Percentiles rank a stretch among this genome's conserved stretches.
Evolutionary conservation across 164 flowering plant species (phyloP).

Genomic region (Magnolia kwangsiensis): DNA sequence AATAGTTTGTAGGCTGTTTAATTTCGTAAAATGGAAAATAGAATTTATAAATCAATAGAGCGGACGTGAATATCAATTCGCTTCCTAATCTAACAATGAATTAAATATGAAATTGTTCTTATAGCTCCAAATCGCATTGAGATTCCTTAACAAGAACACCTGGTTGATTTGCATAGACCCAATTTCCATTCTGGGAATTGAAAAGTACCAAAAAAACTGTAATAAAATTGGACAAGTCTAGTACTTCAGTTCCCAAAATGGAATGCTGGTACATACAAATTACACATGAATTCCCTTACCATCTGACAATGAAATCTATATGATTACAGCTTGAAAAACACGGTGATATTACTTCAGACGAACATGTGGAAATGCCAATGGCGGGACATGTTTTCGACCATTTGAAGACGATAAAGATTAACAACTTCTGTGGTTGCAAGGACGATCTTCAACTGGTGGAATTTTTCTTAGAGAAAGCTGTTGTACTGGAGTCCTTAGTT

Average conservation of each 20-base stretch:
- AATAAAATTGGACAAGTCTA: too few relatives aligned
- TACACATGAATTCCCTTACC: too few relatives aligned
- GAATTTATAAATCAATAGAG: too few relatives aligned
- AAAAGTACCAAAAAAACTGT: neutral
- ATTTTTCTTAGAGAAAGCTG: constrained; percentile 10
- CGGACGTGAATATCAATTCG: too few relatives aligned
- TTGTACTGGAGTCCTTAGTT: constrained; percentile 3
- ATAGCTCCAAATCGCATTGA: neutral
- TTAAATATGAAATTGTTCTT: neutral
- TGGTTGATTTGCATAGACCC: too few relatives aligned
- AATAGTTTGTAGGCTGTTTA: too few relatives aligned
- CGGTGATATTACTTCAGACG: neutral
- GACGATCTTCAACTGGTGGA: constrained; percentile 8
- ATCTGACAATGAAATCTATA: too few relatives aligned
- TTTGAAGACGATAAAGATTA: constrained; percentile 12
- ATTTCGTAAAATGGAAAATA: too few relatives aligned
- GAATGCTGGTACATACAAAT: too few relatives aligned
- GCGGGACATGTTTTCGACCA: neutral
- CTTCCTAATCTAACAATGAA: neutral
- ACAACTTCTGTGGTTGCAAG: constrained; percentile 1
- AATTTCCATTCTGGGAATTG: too few relatives aligned
- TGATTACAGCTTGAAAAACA: neutral
- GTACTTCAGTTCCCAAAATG: too few relatives aligned
- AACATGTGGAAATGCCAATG: neutral
- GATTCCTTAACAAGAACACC: neutral